A percentile compares a stretch with the other conserved stretches of the same genome.
Evolutionary conservation across 1,284 basidiomycete genomes (phyloP).

Genomic region (Cutaneotrichosporon curvatum): DNA sequence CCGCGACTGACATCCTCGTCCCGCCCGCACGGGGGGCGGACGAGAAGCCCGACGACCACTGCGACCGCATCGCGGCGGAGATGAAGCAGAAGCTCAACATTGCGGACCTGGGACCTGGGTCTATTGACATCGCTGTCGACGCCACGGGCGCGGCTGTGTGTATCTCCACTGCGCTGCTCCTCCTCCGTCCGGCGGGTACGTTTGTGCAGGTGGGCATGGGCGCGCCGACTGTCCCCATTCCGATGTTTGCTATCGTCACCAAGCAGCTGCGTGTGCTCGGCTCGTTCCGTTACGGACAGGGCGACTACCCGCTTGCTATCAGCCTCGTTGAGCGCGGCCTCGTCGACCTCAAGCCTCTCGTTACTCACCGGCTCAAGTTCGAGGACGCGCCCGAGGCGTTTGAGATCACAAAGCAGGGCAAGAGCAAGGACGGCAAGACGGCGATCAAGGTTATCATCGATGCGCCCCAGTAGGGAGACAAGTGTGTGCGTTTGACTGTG

Average conservation of each 20-base stretch:
- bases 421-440: conserved; percentile 55
- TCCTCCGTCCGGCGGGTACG: conserved; percentile 59
- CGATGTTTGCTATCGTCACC: conserved; percentile 39
- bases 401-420: conserved; percentile 55
- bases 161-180: conserved; percentile 52
- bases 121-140: conserved; percentile 56
- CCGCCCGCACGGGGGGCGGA: conserved; percentile 58
- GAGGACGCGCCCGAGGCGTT: conserved; percentile 52
- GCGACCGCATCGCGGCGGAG: conserved; percentile 48
- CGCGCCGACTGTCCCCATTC: conserved; percentile 31
- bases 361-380: conserved; percentile 56
- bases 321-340: conserved; percentile 51
- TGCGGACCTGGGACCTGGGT: conserved; percentile 46
- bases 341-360: conserved; percentile 52
- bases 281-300: conserved; percentile 46
- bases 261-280: conserved; percentile 44
- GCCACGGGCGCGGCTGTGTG: conserved; percentile 58
- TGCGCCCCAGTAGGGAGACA: conserved; percentile 23
- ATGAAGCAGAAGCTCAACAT: conserved; percentile 48
- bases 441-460: conserved; percentile 46
- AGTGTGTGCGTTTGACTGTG: too few species aligned
- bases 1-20: conserved; percentile 70
- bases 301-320: conserved; percentile 51
- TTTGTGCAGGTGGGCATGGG: conserved; percentile 47
- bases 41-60: conserved; percentile 64